These are phyloP conservation scores for Sophora flavescens DNA, from an alignment of 306 rosid genomes.

Conservation along the genomic window DNA sequence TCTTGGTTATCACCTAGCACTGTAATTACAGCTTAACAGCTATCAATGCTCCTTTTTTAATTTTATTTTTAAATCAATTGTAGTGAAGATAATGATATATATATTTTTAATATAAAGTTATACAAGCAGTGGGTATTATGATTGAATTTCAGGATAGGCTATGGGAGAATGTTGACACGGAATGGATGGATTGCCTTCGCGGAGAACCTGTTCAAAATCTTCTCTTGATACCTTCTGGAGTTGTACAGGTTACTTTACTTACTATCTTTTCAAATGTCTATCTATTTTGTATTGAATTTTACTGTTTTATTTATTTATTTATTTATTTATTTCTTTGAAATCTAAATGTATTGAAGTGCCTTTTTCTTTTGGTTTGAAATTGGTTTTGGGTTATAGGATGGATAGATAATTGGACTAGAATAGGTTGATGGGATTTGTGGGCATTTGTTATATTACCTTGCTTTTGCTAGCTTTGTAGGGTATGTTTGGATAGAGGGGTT, in stretches of 20 bases:
- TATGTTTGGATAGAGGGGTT: too few relatives aligned
- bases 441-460: slow-evolving; percentile 1
- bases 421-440: not conserved
- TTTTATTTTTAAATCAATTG: too few relatives aligned
- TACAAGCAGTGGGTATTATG: not conserved
- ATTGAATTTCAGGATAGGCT: slow-evolving; percentile 65
- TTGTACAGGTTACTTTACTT: slow-evolving; percentile 61
- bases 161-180: slow-evolving; percentile 76
- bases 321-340: not conserved
- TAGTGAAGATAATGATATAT: too few relatives aligned
- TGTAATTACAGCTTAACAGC: too few relatives aligned
- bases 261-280: not conserved
- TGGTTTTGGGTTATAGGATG: slow-evolving; percentile 13
- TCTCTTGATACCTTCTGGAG: slow-evolving; percentile 82
- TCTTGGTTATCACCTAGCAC: too few relatives aligned
- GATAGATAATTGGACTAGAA: not conserved
- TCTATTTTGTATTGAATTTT: not conserved
- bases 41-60: too few relatives aligned
- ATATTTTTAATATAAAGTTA: not conserved
- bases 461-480: not conserved
- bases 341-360: slow-evolving; percentile 4
- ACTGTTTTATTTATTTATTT: too few relatives aligned
- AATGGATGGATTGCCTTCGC: slow-evolving; percentile 86
- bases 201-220: slow-evolving; percentile 68
- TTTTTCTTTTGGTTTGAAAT: slow-evolving; percentile 4